Evolutionary conservation across 129 eudicot species (phyloP).

Genomic region (Flaveria brownii): DNA sequence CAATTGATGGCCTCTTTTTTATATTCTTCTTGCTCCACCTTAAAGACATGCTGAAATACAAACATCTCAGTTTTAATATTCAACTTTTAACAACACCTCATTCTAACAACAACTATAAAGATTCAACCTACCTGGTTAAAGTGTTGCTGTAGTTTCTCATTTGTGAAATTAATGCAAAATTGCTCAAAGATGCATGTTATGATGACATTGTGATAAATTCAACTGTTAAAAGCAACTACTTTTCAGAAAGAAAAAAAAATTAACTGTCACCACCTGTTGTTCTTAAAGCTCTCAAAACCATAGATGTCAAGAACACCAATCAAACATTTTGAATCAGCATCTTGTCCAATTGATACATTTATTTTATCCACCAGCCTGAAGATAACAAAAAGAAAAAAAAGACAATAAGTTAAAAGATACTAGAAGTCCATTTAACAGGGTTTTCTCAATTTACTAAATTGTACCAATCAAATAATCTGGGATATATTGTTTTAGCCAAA

Average conservation of each 20-base stretch:
- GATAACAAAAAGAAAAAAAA: not conserved
- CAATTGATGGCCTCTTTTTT: slow-evolving; percentile 87
- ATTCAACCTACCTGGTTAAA: slow-evolving; percentile 80
- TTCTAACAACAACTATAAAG: slow-evolving; percentile 15
- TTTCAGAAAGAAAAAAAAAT: not conserved
- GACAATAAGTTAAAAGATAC: no score
- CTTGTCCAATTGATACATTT: slow-evolving; percentile 91
- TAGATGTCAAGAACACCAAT: slow-evolving; percentile 99
- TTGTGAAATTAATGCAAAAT: slow-evolving; percentile 93
- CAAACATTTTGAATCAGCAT: slow-evolving; percentile 63
- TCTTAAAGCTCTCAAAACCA: slow-evolving; percentile 96
- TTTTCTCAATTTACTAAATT: no score
- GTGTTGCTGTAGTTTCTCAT: slow-evolving; percentile 98
- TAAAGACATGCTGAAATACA: slow-evolving; percentile 85
- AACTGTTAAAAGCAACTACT: not conserved
- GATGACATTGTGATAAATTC: slow-evolving; percentile 26
- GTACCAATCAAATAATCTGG: no score
- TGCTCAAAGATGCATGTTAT: slow-evolving; percentile 86
- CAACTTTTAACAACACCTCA: slow-evolving; percentile 11
- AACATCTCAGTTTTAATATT: slow-evolving; percentile 14
- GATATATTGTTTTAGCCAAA: no score
- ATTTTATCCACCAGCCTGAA: slow-evolving; percentile 92
- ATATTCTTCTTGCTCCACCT: slow-evolving; percentile 99
- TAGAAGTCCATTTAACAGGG: no score
- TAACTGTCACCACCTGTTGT: slow-evolving; percentile 64